Conservation (phyloP, 2,329 filamentous ascomycete species). For the Penicillium oxalicum region DNA sequence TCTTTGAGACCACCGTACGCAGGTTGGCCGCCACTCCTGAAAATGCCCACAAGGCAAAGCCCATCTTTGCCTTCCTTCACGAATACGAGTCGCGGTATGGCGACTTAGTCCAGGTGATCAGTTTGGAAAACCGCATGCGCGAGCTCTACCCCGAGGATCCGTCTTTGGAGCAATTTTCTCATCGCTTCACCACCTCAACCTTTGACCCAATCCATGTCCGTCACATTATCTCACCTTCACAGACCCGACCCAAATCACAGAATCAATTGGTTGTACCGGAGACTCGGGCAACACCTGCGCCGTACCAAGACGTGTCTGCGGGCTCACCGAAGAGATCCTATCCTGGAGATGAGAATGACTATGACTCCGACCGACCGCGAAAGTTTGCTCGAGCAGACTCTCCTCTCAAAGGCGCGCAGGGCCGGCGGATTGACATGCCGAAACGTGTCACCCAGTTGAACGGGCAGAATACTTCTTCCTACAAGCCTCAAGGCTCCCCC, state of each 20-base stretch:
- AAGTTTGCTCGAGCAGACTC: constrained; percentile 87
- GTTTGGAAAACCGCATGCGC: constrained; percentile 85
- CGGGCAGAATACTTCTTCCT: constrained; percentile 24
- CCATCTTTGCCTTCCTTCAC: constrained; percentile 86
- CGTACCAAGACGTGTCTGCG: constrained; percentile 32
- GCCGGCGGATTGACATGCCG: constrained; percentile 75
- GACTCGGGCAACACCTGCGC: constrained; percentile 31
- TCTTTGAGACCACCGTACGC: constrained; percentile 91
- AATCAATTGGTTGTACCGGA: constrained; percentile 20
- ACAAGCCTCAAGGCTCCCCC: constrained; percentile 51
- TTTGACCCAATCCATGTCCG: constrained; percentile 81
- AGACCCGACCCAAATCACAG: constrained; percentile 61
- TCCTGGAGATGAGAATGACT: constrained; percentile 63
- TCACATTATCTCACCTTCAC: constrained; percentile 75
- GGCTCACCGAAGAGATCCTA: constrained; percentile 53
- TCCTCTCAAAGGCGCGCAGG: constrained; percentile 84
- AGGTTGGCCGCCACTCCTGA: constrained; percentile 73
- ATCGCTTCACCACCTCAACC: constrained; percentile 64
- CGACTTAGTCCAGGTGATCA: constrained; percentile 82
- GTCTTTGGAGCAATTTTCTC: constrained; percentile 65
- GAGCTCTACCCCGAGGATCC: constrained; percentile 90
- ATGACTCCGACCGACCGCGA: constrained; percentile 66
- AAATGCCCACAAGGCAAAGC: constrained; percentile 67
- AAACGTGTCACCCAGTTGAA: constrained; percentile 41
- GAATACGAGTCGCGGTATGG: constrained; percentile 93